These are phyloP conservation scores for Fistulifera pelliculosa DNA, from an alignment of 108 stramenopile species.

Conservation along the genomic window DNA sequence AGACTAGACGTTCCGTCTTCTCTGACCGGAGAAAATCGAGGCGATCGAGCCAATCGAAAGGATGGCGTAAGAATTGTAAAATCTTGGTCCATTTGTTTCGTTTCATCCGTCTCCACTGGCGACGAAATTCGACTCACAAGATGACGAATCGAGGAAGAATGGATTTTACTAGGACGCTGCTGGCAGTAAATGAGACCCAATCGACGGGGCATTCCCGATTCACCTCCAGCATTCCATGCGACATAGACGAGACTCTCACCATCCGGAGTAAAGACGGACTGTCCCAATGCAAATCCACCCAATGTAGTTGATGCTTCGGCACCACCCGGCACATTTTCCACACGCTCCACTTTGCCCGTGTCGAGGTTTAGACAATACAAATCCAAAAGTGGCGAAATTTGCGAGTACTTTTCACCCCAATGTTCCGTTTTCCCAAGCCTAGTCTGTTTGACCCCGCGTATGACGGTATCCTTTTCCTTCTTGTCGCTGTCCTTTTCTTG, in stretches of 20 bases:
- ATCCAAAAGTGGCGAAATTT: slow-evolving; percentile 42
- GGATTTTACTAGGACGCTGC: slow-evolving; percentile 57
- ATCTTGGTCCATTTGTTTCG: slow-evolving; percentile 5
- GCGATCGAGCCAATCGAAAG: slow-evolving; percentile 50
- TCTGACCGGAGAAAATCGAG: slow-evolving; percentile 35
- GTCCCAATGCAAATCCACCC: slow-evolving; percentile 42
- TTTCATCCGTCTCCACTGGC: background rate
- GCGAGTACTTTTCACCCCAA: slow-evolving; percentile 67
- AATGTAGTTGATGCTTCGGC: slow-evolving; percentile 8
- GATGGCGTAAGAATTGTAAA: slow-evolving; percentile 38
- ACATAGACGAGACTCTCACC: slow-evolving; percentile 52
- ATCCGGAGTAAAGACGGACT: slow-evolving; percentile 46
- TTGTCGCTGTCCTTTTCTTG: background rate
- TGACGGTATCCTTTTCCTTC: slow-evolving; percentile 4
- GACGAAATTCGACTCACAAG: slow-evolving; percentile 24
- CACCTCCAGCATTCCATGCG: slow-evolving; percentile 70
- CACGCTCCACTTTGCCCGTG: slow-evolving; percentile 40
- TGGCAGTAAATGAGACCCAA: slow-evolving; percentile 68
- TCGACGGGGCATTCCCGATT: slow-evolving; percentile 45
- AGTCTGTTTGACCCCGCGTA: slow-evolving; percentile 55
- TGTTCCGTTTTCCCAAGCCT: slow-evolving; percentile 51
- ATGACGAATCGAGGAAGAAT: slow-evolving; percentile 37
- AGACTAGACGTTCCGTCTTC: slow-evolving; percentile 19
- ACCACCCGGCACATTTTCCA: slow-evolving; percentile 53
- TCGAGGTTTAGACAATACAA: slow-evolving; percentile 45